A percentile compares a stretch with the other conserved stretches of the same genome.
These are phyloP conservation scores for Casaregolazyma suthepensis DNA, from an alignment of 1,139 yeast species.

Conservation along the genomic window DNA sequence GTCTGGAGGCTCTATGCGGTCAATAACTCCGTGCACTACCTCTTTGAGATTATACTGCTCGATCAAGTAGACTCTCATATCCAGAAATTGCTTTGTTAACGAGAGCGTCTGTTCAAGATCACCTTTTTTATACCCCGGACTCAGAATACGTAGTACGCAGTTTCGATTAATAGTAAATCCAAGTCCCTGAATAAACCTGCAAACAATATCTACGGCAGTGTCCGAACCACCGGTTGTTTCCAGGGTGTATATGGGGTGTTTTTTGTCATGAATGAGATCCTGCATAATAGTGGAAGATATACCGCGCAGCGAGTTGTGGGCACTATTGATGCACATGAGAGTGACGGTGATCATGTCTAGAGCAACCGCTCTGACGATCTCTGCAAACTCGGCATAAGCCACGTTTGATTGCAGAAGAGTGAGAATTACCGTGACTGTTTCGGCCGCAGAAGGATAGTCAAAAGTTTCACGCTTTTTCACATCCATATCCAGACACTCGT, in stretches of 20 bases:
- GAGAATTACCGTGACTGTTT: neutral
- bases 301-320: constrained; percentile 13
- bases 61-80: constrained; percentile 20
- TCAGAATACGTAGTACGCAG: constrained; percentile 9
- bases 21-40: constrained; percentile 17
- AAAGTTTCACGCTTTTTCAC: neutral
- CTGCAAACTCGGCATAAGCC: constrained; percentile 9
- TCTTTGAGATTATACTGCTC: constrained; percentile 28
- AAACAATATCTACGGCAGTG: constrained; percentile 10
- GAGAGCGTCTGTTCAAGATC: constrained; percentile 15
- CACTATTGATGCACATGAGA: constrained; percentile 16
- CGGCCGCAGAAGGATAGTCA: neutral
- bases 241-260: constrained; percentile 2
- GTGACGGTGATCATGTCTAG: constrained; percentile 4
- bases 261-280: constrained; percentile 13
- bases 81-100: constrained; percentile 18
- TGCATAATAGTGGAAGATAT: constrained; percentile 14
- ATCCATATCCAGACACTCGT: constrained; percentile 11
- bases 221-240: neutral
- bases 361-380: neutral
- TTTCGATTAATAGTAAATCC: constrained; percentile 14
- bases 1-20: constrained; percentile 21
- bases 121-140: constrained; percentile 10
- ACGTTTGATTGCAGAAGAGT: constrained; percentile 5
- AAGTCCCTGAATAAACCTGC: constrained; percentile 15